Percentiles rank a stretch among this genome's conserved stretches.
These are phyloP conservation scores for Apiotrichum sp. DNA, from an alignment of 1,284 basidiomycete species.

Conservation along the genomic window DNA sequence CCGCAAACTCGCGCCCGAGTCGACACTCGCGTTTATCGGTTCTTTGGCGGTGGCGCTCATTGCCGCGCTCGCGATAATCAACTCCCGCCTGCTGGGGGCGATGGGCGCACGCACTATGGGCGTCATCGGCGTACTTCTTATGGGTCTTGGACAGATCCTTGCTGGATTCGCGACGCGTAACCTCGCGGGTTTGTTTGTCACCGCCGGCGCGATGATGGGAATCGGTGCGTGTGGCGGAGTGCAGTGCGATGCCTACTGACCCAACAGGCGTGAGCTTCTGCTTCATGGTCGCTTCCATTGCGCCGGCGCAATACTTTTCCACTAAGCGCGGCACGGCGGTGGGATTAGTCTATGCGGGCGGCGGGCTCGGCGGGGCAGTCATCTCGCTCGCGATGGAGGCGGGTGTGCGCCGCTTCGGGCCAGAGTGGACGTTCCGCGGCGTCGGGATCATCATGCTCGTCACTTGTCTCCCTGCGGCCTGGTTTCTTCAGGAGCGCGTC, in stretches of 20 bases:
- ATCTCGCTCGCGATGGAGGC: constrained; percentile 31
- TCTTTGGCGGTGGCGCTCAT: constrained; percentile 28
- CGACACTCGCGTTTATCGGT: constrained; percentile 39
- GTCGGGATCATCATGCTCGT: constrained; percentile 10
- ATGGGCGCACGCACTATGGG: constrained; percentile 28
- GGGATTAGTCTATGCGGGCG: constrained; percentile 39
- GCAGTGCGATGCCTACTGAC: too few species aligned
- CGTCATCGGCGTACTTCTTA: constrained; percentile 23
- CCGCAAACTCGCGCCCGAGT: constrained; percentile 28
- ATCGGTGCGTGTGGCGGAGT: not conserved
- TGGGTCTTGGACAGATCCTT: constrained; percentile 29
- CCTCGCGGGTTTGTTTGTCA: constrained; percentile 25
- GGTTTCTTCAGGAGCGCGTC: constrained; percentile 8
- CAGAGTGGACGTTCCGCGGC: constrained; percentile 16
- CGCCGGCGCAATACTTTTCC: constrained; percentile 36
- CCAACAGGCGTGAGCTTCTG: constrained; percentile 15
- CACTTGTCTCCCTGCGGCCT: constrained; percentile 9
- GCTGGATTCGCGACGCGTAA: constrained; percentile 25
- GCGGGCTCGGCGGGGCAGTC: constrained; percentile 39
- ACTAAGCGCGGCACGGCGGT: constrained; percentile 32
- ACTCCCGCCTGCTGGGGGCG: constrained; percentile 28
- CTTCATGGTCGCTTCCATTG: constrained; percentile 20
- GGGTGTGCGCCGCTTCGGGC: constrained; percentile 28
- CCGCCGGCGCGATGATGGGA: constrained; percentile 24
- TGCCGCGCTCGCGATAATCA: constrained; percentile 33